Conservation (phyloP, 1,284 basidiomycete genomes). For the Sanghuangporus sanghuang region DNA sequence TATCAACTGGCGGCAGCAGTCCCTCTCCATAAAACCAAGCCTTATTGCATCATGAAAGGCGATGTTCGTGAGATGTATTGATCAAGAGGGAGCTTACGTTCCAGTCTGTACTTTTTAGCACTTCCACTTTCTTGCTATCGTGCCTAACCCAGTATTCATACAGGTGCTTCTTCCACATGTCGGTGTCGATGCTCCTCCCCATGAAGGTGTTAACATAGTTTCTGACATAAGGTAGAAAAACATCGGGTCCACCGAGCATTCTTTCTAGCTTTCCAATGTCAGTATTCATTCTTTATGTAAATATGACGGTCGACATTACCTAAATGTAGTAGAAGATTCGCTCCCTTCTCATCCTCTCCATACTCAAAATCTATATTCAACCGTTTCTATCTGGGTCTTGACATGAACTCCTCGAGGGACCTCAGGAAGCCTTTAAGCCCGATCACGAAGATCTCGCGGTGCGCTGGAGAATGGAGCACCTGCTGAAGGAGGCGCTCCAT, state of each 20-base stretch:
- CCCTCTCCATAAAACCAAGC: constrained; percentile 89
- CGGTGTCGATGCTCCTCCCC: constrained; percentile 82
- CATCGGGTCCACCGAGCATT: constrained; percentile 81
- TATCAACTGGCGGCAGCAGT: constrained; percentile 67
- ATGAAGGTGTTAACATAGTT: constrained; percentile 78
- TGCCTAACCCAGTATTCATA: constrained; percentile 71
- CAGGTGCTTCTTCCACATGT: constrained; percentile 85
- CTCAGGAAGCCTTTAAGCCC: constrained; percentile 75
- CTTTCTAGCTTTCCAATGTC: constrained; percentile 47
- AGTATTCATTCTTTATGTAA: background rate
- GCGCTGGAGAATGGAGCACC: constrained; percentile 68
- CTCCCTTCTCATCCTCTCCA: constrained; percentile 80
- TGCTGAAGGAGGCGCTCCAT: constrained; percentile 83
- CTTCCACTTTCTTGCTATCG: constrained; percentile 59
- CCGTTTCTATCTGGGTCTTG: constrained; percentile 73
- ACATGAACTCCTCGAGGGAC: constrained; percentile 58
- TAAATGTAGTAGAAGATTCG: constrained; percentile 63
- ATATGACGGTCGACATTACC: constrained; percentile 20
- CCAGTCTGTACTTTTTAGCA: constrained; percentile 75
- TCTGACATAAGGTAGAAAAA: constrained; percentile 76
- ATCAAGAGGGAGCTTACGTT: constrained; percentile 42
- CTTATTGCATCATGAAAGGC: constrained; percentile 28
- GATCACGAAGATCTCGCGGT: constrained; percentile 78
- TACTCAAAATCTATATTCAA: constrained; percentile 78
- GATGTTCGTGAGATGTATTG: background rate